Conservation (phyloP, 2,329 filamentous ascomycete genomes). For the Biscogniauxia mediterranea region DNA sequence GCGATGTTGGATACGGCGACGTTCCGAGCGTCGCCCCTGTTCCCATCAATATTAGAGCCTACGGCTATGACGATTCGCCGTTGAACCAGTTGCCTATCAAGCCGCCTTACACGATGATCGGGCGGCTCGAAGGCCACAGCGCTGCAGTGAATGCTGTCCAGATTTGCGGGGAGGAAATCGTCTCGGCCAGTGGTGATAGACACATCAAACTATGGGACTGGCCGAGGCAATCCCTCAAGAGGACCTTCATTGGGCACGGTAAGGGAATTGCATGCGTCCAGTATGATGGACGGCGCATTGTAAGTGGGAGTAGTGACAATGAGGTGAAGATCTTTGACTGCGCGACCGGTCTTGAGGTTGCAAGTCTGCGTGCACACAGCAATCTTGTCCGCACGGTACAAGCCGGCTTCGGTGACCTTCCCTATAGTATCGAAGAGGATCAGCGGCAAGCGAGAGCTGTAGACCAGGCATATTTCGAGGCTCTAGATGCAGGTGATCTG, state of each 20-base stretch:
- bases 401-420: slow-evolving; percentile 87
- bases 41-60: slow-evolving; percentile 50
- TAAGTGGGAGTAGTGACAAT: slow-evolving; percentile 94
- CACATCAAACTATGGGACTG: slow-evolving; percentile 95
- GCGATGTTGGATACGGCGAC: slow-evolving; percentile 55
- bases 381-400: slow-evolving; percentile 92
- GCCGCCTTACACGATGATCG: slow-evolving; percentile 73
- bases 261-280: slow-evolving; percentile 98
- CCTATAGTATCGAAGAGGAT: slow-evolving; percentile 75
- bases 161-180: slow-evolving; percentile 79
- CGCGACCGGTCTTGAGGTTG: slow-evolving; percentile 81
- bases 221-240: slow-evolving; percentile 69
- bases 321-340: slow-evolving; percentile 95
- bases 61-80: slow-evolving; percentile 48
- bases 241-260: slow-evolving; percentile 80
- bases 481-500: slow-evolving; percentile 50
- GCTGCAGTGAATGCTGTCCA: slow-evolving; percentile 97
- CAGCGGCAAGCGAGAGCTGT: slow-evolving; percentile 68
- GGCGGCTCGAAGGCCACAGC: slow-evolving; percentile 76
- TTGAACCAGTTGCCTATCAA: slow-evolving; percentile 50
- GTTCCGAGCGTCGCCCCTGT: slow-evolving; percentile 48
- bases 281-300: slow-evolving; percentile 88
- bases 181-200: slow-evolving; percentile 92
- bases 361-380: slow-evolving; percentile 76
- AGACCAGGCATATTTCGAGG: slow-evolving; percentile 70